phyloP scores from a whole-genome alignment of 2,329 filamentous ascomycete species.

The Colletotrichum musicola region DNA sequence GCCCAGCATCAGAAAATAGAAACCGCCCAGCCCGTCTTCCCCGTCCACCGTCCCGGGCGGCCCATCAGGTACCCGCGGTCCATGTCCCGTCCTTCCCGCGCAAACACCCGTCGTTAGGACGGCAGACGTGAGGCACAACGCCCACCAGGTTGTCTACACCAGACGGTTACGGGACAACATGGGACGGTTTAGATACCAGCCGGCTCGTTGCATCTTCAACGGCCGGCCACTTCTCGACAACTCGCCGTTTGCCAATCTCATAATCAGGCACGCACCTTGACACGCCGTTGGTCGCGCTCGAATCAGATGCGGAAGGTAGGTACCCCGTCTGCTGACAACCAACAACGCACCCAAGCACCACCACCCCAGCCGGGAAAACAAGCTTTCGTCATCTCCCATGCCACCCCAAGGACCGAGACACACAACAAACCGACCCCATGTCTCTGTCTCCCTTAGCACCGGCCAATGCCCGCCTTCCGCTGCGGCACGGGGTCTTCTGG shows the following conservation, averaged over 20 bases:
- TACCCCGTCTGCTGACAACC: neutral
- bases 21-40: conserved; percentile 7
- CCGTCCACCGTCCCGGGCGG: neutral
- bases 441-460: conserved; percentile 11
- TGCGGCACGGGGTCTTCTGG: conserved; percentile 30
- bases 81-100: conserved; percentile 7
- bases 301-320: neutral
- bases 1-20: conserved; percentile 12
- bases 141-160: neutral
- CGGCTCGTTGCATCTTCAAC: neutral
- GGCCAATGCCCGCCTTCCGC: conserved; percentile 30
- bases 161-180: neutral
- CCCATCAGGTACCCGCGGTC: conserved; percentile 29
- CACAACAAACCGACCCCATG: conserved; percentile 14
- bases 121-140: neutral
- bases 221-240: neutral
- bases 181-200: neutral
- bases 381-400: conserved; percentile 30
- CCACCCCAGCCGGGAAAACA: conserved; percentile 22
- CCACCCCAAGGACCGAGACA: conserved; percentile 1
- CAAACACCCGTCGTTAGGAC: conserved; percentile 18
- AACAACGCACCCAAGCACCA: conserved; percentile 5
- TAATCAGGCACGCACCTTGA: no score
- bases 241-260: neutral
- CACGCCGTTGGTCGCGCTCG: neutral